phyloP scores from a whole-genome alignment of 2,329 filamentous ascomycete genomes.

The Cercospora sp. region DNA sequence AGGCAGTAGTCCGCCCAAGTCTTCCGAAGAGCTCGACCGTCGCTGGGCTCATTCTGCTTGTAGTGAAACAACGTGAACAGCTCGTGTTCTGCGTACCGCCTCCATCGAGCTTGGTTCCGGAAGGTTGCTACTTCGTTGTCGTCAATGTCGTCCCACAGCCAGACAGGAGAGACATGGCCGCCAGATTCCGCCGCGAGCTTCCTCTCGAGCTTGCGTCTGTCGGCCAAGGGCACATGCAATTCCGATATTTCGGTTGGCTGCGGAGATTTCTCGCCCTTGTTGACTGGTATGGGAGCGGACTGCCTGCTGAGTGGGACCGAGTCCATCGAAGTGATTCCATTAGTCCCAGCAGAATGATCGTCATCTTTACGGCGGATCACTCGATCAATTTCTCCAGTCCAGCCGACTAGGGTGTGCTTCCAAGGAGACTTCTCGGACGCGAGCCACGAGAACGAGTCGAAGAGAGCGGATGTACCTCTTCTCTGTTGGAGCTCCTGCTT shows the following conservation, averaged over 20 bases:
- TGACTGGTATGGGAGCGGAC: conserved; percentile 76
- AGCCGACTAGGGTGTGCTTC: conserved; percentile 90
- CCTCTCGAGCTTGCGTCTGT: conserved; percentile 71
- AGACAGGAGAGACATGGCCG: conserved; percentile 82
- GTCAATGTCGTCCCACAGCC: conserved; percentile 78
- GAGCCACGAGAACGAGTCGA: conserved; percentile 86
- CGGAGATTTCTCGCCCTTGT: conserved; percentile 51
- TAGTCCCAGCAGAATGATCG: conserved; percentile 25
- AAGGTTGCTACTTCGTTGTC: conserved; percentile 66
- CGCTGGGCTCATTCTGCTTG: conserved; percentile 87
- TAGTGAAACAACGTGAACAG: conserved; percentile 94
- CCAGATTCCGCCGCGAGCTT: conserved; percentile 71
- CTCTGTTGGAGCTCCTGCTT: conserved; percentile 70
- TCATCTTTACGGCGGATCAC: conserved; percentile 34
- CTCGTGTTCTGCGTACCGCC: conserved; percentile 86
- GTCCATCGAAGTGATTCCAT: conserved; percentile 37
- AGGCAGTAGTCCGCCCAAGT: conserved; percentile 92
- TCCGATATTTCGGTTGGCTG: conserved; percentile 58
- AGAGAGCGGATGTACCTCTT: conserved; percentile 85
- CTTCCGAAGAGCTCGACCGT: conserved; percentile 76
- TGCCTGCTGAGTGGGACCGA: conserved; percentile 67
- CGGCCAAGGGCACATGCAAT: conserved; percentile 67
- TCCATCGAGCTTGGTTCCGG: conserved; percentile 83
- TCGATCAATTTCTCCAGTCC: conserved; percentile 74
- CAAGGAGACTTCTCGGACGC: conserved; percentile 80